Percentiles rank a stretch among this genome's conserved stretches.
Evolutionary conservation across 225 moss, liverwort and hornwort genomes (phyloP).

Genomic region (Marchantia polymorpha): DNA sequence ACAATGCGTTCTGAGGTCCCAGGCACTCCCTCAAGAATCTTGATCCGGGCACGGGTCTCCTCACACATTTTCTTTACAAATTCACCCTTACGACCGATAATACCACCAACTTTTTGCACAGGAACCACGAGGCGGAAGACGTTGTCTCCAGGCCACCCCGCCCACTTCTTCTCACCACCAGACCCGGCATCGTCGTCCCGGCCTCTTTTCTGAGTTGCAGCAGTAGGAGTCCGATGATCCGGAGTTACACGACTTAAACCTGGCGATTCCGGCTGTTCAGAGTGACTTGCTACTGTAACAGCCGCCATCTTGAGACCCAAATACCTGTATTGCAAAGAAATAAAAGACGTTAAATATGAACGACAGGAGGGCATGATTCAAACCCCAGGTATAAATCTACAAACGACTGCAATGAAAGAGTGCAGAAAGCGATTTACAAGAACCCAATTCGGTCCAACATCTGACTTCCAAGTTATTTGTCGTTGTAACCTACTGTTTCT

Average conservation of each 20-base stretch:
- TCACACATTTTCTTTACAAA: constrained; percentile 99
- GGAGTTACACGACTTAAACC: constrained; percentile 22
- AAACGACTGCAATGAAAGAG: no score
- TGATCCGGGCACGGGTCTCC: constrained; percentile 93
- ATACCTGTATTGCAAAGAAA: not conserved
- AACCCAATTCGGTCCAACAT: no score
- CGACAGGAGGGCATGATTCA: not conserved
- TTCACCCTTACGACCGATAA: constrained; percentile 97
- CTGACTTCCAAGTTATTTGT: no score
- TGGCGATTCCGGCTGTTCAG: constrained; percentile 31
- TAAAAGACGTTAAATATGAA: not conserved
- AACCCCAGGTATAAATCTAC: no score
- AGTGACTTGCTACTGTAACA: constrained; percentile 18
- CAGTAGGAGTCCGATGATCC: constrained; percentile 29
- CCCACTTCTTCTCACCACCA: constrained; percentile 91
- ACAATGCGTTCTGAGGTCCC: constrained; percentile 98
- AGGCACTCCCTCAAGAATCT: constrained; percentile 97
- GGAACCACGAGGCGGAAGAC: constrained; percentile 92
- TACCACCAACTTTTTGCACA: constrained; percentile 95
- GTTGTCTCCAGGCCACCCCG: constrained; percentile 97
- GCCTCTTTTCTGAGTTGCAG: constrained; percentile 56
- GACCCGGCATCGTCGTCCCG: constrained; percentile 69
- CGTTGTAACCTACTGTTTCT: no score
- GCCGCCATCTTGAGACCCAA: constrained; percentile 22
- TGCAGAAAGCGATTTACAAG: no score